phyloP scores from a whole-genome alignment of 1,284 basidiomycete species.

The Grifola frondosa region DNA sequence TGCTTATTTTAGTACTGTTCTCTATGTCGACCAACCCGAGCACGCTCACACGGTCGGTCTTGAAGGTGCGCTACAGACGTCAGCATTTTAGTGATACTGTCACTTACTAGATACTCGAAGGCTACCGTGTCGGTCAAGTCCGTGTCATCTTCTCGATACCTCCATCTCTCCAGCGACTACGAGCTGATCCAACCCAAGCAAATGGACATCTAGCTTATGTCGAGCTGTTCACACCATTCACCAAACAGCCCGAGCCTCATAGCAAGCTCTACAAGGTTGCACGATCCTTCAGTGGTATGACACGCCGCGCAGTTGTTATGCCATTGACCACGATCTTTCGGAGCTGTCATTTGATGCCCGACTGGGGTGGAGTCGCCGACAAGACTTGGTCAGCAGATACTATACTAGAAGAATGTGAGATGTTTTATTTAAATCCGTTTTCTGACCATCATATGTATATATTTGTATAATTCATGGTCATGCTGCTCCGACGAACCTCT shows the following conservation, averaged over 20 bases:
- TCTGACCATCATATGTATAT: constrained; percentile 11
- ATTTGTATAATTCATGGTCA: too few species aligned
- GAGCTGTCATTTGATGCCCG: constrained; percentile 29
- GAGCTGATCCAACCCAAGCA: not conserved
- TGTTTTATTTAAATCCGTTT: constrained; percentile 13
- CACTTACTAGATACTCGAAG: too few species aligned
- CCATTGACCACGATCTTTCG: constrained; percentile 22
- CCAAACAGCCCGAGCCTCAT: constrained; percentile 12
- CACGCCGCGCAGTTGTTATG: constrained; percentile 18
- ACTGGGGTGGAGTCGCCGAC: constrained; percentile 2
- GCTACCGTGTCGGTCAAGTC: constrained; percentile 22
- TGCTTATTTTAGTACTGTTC: not conserved
- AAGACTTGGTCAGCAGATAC: constrained; percentile 10
- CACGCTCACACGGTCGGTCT: not conserved
- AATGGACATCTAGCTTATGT: constrained; percentile 23
- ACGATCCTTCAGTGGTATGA: constrained; percentile 1
- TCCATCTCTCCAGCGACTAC: not conserved
- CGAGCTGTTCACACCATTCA: constrained; percentile 28
- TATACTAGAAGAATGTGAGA: constrained; percentile 9
- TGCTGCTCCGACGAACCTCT: too few species aligned
- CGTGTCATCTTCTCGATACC: constrained; percentile 29
- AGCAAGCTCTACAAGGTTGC: constrained; percentile 24
- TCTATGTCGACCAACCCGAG: not conserved
- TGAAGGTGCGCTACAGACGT: too few species aligned
- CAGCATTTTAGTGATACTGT: not conserved